Evolutionary conservation across 108 stramenopile genomes (phyloP).

Genomic region (Skeletonema tropicum): DNA sequence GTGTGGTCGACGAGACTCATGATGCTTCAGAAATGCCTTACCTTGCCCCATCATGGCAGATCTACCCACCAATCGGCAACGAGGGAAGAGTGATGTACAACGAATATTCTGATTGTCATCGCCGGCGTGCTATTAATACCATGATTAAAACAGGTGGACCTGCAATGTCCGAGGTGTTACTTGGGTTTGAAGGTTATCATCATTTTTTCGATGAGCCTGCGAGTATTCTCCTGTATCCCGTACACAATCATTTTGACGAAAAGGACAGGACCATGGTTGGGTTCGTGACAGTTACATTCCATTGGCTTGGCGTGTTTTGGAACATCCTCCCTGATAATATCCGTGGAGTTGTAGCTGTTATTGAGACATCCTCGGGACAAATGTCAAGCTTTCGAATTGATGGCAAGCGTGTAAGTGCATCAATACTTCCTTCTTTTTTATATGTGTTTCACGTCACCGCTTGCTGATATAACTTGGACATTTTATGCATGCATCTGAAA

Average conservation of each 20-base stretch:
- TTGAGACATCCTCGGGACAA: conserved; percentile 11
- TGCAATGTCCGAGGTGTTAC: neutral
- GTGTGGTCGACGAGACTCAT: conserved; percentile 10
- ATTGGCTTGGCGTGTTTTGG: conserved; percentile 6
- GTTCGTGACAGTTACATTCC: neutral
- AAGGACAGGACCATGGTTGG: neutral
- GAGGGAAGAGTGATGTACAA: conserved; percentile 14
- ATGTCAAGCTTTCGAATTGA: neutral
- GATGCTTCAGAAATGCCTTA: conserved; percentile 7
- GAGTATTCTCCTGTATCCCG: conserved; percentile 7
- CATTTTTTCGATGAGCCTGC: conserved; percentile 12
- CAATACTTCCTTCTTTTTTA: neutral
- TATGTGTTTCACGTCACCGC: neutral
- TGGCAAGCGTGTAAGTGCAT: conserved; percentile 1
- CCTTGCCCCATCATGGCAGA: conserved; percentile 8
- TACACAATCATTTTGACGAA: neutral
- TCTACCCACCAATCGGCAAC: neutral
- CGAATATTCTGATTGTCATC: conserved; percentile 11
- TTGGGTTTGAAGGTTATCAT: conserved; percentile 8
- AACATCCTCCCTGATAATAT: conserved; percentile 10
- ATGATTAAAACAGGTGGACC: conserved; percentile 10
- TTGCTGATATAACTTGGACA: neutral
- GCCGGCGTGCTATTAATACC: conserved; percentile 7
- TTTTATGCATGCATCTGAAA: neutral
- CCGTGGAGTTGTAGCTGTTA: neutral